Percentiles rank a stretch among this genome's conserved stretches.
These are phyloP conservation scores for Madurella fahalii DNA, from an alignment of 2,329 filamentous ascomycete genomes.

Conservation along the genomic window DNA sequence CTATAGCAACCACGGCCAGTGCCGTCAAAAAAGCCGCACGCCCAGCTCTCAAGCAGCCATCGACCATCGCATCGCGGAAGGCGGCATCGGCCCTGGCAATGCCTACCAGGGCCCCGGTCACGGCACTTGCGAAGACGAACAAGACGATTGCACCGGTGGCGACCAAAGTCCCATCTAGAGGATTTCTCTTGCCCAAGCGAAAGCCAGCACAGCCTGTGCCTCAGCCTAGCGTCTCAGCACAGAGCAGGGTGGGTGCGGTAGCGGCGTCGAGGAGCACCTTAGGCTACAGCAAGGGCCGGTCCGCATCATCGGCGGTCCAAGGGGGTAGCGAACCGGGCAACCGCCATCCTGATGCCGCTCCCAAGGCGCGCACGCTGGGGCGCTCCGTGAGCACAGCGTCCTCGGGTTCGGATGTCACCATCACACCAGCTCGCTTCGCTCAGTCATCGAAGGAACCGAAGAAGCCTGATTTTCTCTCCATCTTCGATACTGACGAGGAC, in stretches of 20 bases:
- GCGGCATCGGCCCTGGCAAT: slow-evolving; percentile 52
- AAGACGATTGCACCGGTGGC: slow-evolving; percentile 16
- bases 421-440: slow-evolving; percentile 45
- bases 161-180: slow-evolving; percentile 27
- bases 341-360: slow-evolving; percentile 12
- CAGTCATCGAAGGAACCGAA: slow-evolving; percentile 32
- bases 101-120: slow-evolving; percentile 26
- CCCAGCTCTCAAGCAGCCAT: slow-evolving; percentile 32
- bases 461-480: slow-evolving; percentile 51
- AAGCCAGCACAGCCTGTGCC: slow-evolving; percentile 37
- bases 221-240: slow-evolving; percentile 45
- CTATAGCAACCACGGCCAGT: slow-evolving; percentile 16
- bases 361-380: slow-evolving; percentile 22
- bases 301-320: slow-evolving; percentile 45
- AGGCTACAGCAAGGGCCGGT: slow-evolving; percentile 76
- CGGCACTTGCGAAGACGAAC: slow-evolving; percentile 22
- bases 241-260: slow-evolving; percentile 58
- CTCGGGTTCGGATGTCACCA: slow-evolving; percentile 39
- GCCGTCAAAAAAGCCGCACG: slow-evolving; percentile 23
- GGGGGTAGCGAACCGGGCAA: slow-evolving; percentile 24
- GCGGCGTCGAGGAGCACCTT: slow-evolving; percentile 75
- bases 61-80: slow-evolving; percentile 51
- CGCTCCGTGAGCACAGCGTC: slow-evolving; percentile 37
- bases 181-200: slow-evolving; percentile 14
- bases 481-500: slow-evolving; percentile 51